Evolutionary conservation across 2,329 filamentous ascomycete species (phyloP).

Genomic region (Colletotrichum agaves): DNA sequence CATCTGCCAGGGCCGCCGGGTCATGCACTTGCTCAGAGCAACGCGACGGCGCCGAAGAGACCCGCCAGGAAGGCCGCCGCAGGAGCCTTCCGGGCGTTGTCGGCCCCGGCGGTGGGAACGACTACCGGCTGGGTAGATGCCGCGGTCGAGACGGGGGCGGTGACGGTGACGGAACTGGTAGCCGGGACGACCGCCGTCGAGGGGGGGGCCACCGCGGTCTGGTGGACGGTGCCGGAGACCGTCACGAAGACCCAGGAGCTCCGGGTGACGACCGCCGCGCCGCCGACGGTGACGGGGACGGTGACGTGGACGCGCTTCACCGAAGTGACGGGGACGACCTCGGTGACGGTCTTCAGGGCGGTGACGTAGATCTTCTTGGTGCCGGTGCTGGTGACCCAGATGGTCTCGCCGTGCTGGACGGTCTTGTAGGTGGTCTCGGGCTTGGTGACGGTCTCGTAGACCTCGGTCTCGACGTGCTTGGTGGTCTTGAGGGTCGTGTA

Average conservation of each 20-base stretch:
- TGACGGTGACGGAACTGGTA: conserved; percentile 42
- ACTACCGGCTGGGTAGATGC: conserved; percentile 39
- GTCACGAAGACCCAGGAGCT: conserved; percentile 47
- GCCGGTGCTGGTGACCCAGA: conserved; percentile 54
- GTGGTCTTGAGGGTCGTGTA: conserved; percentile 51
- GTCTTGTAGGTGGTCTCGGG: conserved; percentile 55
- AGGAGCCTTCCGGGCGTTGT: conserved; percentile 47
- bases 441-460: conserved; percentile 51
- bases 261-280: conserved; percentile 47
- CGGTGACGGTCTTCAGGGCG: conserved; percentile 49
- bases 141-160: conserved; percentile 42
- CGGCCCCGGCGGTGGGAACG: conserved; percentile 45
- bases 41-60: conserved; percentile 50
- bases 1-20: background rate
- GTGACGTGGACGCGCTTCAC: conserved; percentile 54
- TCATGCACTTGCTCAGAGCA: conserved; percentile 45
- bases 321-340: conserved; percentile 54
- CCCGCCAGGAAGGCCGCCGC: conserved; percentile 52
- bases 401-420: conserved; percentile 48
- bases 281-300: conserved; percentile 47
- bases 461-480: conserved; percentile 47
- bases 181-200: conserved; percentile 46
- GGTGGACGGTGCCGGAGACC: conserved; percentile 42
- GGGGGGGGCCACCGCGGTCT: conserved; percentile 41
- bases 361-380: conserved; percentile 52